phyloP scores from a whole-genome alignment of 164 flowering plant genomes.

The Hamamelis virginiana region DNA sequence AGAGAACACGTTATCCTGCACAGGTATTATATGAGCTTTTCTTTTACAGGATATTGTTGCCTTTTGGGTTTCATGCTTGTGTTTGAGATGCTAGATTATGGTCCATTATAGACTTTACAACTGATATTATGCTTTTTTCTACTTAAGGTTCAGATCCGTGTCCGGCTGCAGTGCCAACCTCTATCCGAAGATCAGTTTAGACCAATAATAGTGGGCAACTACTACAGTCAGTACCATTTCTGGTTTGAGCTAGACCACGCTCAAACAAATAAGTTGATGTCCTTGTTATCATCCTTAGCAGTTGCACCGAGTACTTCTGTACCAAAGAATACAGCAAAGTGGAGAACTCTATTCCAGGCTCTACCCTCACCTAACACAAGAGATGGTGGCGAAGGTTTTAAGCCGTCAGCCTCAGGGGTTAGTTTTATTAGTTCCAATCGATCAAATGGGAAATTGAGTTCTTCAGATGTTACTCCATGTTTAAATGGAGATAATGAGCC shows the following conservation, averaged over 20 bases:
- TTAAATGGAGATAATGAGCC: conserved; percentile 22
- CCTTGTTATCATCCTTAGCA: conserved; percentile 41
- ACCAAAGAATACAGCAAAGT: conserved; percentile 15
- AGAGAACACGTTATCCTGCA: conserved; percentile 64
- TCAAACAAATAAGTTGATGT: conserved; percentile 56
- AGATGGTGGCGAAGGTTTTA: conserved; percentile 14
- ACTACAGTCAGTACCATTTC: conserved; percentile 46
- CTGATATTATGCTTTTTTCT: conserved; percentile 13
- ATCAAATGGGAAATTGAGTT: conserved; percentile 14
- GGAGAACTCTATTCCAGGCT: conserved; percentile 20
- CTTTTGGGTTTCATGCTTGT: neutral
- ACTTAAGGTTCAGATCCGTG: conserved; percentile 61
- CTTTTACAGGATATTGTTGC: neutral
- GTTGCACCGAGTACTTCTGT: conserved; percentile 23
- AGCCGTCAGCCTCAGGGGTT: conserved; percentile 9
- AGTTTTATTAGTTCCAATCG: conserved; percentile 3
- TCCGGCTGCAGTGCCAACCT: conserved; percentile 52
- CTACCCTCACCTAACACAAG: conserved; percentile 18
- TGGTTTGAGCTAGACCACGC: conserved; percentile 90
- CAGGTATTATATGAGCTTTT: conserved; percentile 43
- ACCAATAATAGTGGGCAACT: conserved; percentile 63
- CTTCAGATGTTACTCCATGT: conserved; percentile 22
- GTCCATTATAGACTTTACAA: neutral
- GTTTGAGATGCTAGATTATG: neutral
- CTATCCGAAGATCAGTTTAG: conserved; percentile 56